These are phyloP conservation scores for Cladosporium cucumerinum DNA, from an alignment of 2,329 filamentous ascomycete species.

Conservation along the genomic window DNA sequence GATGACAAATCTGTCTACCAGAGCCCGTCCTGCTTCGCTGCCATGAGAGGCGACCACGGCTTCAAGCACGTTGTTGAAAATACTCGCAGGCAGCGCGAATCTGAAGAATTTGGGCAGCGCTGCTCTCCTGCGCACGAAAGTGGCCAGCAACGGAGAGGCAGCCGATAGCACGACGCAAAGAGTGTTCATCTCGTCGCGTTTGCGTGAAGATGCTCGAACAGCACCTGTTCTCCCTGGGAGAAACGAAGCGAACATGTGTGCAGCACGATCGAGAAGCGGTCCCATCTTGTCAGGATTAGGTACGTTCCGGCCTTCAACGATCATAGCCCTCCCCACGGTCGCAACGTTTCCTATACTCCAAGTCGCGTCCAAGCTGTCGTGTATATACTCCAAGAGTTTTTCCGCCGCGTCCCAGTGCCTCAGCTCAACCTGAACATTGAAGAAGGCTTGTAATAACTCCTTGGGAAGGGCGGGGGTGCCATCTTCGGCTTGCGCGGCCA, in stretches of 20 bases:
- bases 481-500: neutral
- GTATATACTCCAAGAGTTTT: slow-evolving; percentile 34
- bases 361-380: neutral
- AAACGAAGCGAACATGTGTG: neutral
- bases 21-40: slow-evolving; percentile 44
- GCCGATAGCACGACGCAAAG: slow-evolving; percentile 21
- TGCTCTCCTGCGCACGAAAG: neutral
- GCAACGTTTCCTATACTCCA: slow-evolving; percentile 26
- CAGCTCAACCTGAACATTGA: slow-evolving; percentile 43
- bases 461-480: slow-evolving; percentile 15
- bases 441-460: slow-evolving; percentile 37
- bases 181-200: slow-evolving; percentile 19
- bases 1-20: slow-evolving; percentile 43
- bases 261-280: neutral
- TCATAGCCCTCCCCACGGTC: neutral
- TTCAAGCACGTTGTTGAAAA: slow-evolving; percentile 53
- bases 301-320: neutral
- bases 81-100: neutral
- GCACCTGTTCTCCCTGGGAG: neutral
- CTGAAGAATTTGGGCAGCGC: neutral
- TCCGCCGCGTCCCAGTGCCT: slow-evolving; percentile 41
- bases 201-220: neutral
- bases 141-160: neutral
- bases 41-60: slow-evolving; percentile 53
- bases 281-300: neutral